These are phyloP conservation scores for Aspergillus steynii DNA, from an alignment of 495 filamentous ascomycete genomes.

Conservation along the genomic window DNA sequence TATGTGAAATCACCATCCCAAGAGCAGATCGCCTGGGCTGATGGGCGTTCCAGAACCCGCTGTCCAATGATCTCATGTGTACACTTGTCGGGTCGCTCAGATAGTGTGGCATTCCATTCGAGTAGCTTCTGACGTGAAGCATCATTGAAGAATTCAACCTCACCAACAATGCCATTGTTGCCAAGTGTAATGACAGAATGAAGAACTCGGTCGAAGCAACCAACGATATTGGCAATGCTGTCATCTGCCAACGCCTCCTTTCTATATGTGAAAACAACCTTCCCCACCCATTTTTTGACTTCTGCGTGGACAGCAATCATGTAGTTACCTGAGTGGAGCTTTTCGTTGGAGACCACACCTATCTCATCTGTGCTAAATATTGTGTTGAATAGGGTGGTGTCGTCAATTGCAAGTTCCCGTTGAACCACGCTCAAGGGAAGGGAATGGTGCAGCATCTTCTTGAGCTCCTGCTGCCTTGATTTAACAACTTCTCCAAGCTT, in stretches of 20 bases:
- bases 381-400: conserved; percentile 52
- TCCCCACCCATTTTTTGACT: conserved; percentile 36
- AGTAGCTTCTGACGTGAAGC: conserved; percentile 31
- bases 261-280: conserved; percentile 43
- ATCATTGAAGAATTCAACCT: conserved; percentile 33
- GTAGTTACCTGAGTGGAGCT: conserved; percentile 40
- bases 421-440: conserved; percentile 42
- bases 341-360: not conserved
- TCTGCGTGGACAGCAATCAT: conserved; percentile 60
- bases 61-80: conserved; percentile 51
- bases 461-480: conserved; percentile 34
- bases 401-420: conserved; percentile 37
- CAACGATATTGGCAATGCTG: conserved; percentile 40
- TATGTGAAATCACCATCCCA: conserved; percentile 55
- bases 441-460: conserved; percentile 36
- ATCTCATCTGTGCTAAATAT: conserved; percentile 24
- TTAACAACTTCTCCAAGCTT: conserved; percentile 36
- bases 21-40: conserved; percentile 40
- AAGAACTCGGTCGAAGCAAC: conserved; percentile 42
- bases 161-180: conserved; percentile 20
- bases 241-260: conserved; percentile 34
- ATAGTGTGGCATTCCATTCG: conserved; percentile 37
- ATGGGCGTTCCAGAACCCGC: conserved; percentile 33
- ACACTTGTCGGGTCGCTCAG: conserved; percentile 38
- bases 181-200: not conserved